phyloP scores from a whole-genome alignment of 2,329 filamentous ascomycete genomes.

The Hypocreales sp. region DNA sequence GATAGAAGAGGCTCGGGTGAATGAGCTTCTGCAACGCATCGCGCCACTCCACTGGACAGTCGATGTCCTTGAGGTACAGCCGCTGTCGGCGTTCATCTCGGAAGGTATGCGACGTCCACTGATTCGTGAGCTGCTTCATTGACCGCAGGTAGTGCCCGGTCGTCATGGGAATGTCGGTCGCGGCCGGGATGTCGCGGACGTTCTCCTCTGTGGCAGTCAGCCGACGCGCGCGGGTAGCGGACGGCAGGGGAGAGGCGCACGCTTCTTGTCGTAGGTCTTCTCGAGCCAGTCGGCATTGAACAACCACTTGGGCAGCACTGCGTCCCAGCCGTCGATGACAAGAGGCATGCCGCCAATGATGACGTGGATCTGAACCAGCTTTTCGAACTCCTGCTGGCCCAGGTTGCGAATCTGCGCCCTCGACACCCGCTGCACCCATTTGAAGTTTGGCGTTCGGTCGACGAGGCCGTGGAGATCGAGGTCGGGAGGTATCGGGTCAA shows the following conservation, averaged over 20 bases:
- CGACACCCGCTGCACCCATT: conserved; percentile 70
- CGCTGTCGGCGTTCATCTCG: conserved; percentile 68
- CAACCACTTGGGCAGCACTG: conserved; percentile 56
- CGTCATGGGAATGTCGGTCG: conserved; percentile 66
- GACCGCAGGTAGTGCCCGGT: conserved; percentile 83
- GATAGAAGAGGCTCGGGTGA: conserved; percentile 71
- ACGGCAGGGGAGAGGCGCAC: conserved; percentile 28
- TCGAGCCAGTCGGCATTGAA: conserved; percentile 75
- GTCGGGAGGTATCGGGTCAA: conserved; percentile 79
- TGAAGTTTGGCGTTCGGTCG: conserved; percentile 67
- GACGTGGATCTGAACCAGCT: conserved; percentile 69
- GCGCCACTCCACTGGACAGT: conserved; percentile 80
- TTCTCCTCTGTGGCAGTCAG: conserved; percentile 49
- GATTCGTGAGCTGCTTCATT: conserved; percentile 69
- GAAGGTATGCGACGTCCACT: conserved; percentile 63
- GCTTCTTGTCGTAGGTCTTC: conserved; percentile 62
- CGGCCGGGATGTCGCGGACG: conserved; percentile 64
- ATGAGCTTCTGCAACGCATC: conserved; percentile 64
- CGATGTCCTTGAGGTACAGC: conserved; percentile 92
- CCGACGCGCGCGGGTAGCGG: neutral
- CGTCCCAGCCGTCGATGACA: conserved; percentile 79
- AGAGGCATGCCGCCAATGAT: conserved; percentile 75
- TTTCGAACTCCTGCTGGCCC: conserved; percentile 68
- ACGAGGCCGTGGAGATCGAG: conserved; percentile 66
- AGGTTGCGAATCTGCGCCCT: conserved; percentile 64